A percentile compares a stretch with the other conserved stretches of the same genome.
phyloP scores from a whole-genome alignment of 495 filamentous ascomycete genomes.

The Cenococcum geophilum region DNA sequence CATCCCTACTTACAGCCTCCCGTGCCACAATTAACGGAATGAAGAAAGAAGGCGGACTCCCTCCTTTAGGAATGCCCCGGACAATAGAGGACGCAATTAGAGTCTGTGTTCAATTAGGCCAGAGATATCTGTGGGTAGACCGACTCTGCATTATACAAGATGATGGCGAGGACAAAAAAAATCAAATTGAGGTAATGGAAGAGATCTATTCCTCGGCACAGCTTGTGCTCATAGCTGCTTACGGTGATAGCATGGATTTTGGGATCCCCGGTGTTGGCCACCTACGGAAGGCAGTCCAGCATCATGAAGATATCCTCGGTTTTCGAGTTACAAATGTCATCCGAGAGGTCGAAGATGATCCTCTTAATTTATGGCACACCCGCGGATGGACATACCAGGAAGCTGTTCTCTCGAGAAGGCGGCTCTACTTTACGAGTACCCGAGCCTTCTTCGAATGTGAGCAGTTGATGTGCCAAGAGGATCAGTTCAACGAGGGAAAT shows the following conservation, averaged over 20 bases:
- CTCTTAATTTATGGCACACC: neutral
- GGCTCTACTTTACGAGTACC: neutral
- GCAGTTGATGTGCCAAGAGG: neutral
- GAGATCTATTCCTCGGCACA: neutral
- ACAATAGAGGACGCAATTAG: slow-evolving; percentile 1
- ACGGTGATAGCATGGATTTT: slow-evolving; percentile 1
- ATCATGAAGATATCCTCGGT: neutral
- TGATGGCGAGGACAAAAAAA: neutral
- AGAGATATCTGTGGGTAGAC: neutral
- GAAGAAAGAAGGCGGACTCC: neutral
- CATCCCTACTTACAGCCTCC: neutral
- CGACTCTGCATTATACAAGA: slow-evolving; percentile 4
- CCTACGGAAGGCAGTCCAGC: neutral
- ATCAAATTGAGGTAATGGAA: neutral
- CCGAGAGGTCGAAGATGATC: neutral
- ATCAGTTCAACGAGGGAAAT: neutral
- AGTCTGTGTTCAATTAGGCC: neutral
- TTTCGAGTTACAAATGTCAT: neutral
- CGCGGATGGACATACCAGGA: slow-evolving; percentile 3
- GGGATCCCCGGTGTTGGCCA: neutral
- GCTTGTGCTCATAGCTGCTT: neutral
- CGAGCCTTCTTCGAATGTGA: neutral
- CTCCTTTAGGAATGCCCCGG: neutral
- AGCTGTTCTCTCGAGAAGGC: neutral
- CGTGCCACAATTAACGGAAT: neutral